Evolutionary conservation across 306 rosid genomes (phyloP), one percentile per base, ranked within the genome.

Genomic region (Potentilla sterilis): DNA sequence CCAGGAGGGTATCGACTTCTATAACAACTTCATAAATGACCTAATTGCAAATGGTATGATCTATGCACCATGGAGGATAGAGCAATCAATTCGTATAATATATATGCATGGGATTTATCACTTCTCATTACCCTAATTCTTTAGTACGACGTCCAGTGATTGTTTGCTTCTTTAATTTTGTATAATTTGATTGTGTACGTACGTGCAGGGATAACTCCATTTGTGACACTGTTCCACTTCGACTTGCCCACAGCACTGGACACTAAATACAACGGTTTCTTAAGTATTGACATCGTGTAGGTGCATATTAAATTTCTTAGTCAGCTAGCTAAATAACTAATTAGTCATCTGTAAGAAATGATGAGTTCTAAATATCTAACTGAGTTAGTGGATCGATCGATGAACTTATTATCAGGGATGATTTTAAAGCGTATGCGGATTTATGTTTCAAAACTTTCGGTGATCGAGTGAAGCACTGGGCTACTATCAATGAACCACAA

Each of bases 131-230:
- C 28, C 28, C 2, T 18, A 6, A 0, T 49, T 15, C 8, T 15
- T 44, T 3, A 14, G 6, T 37, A 2, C 40, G 40, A 2, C 40
- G 40, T 14, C 5, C 18, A 12, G 18, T 47, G 18, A 14, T 47
- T 8, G 9, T 47, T 47, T 47, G 14, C 54, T 6, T 51, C 22
- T 19, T 6, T 54, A 2, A 54, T 59, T 32, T 59, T 28, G 38
- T 24, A 58, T 58, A 12, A 61, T 8, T 35, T 18, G 59, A 54
- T 11, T 9, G 9, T 19, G 28, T 8, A n/a, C 12, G 58, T 19
- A n/a, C 59, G 70, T n/a, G 28, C 70, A 66, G 70, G 70, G 16
- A 66, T 66, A 19, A 66, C 70, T 66, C 70, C 70, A 66, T 66
- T 66, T 19, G 70, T 2, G 34, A 66, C 70, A 66, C 4, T 66